These are phyloP conservation scores for Thecamonas trahens DNA, from an alignment of 78 protist species.

Conservation along the genomic window DNA sequence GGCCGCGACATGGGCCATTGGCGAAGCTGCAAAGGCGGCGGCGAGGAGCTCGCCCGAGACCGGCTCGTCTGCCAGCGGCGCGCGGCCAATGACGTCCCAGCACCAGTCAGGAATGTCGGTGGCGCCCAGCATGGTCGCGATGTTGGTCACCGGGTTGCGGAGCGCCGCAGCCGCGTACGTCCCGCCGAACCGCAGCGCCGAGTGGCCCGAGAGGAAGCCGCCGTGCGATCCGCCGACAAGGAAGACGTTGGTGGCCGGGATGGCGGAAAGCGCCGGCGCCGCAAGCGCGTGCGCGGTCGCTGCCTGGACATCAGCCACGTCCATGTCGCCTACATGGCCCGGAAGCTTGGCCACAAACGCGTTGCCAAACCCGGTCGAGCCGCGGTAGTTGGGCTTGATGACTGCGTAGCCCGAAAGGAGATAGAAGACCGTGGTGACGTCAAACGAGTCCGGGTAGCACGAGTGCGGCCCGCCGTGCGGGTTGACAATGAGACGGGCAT, in stretches of 20 bases:
- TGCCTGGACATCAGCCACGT: neutral
- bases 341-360: neutral
- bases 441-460: too few relatives aligned
- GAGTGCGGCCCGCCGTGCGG: neutral
- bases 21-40: too few relatives aligned
- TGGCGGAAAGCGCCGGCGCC: neutral
- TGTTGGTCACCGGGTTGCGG: constrained; percentile 43
- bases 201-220: constrained; percentile 33
- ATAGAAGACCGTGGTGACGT: too few relatives aligned
- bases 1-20: too few relatives aligned
- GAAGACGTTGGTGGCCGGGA: neutral
- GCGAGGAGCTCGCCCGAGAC: too few relatives aligned
- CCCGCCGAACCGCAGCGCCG: neutral
- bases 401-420: neutral
- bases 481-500: neutral
- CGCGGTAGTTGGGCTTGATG: neutral
- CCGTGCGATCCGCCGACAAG: constrained; percentile 41
- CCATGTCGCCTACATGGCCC: neutral
- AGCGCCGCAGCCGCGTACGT: constrained; percentile 8
- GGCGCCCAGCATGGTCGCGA: constrained; percentile 12
- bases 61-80: too few relatives aligned
- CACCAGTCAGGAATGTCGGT: constrained; percentile 55
- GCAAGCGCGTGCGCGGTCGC: neutral
- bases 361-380: neutral
- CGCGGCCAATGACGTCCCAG: too few relatives aligned